Evolutionary conservation across 1,284 basidiomycete species (phyloP), one percentile per base, ranked within the genome.

Genomic region (Naganishia sp.): DNA sequence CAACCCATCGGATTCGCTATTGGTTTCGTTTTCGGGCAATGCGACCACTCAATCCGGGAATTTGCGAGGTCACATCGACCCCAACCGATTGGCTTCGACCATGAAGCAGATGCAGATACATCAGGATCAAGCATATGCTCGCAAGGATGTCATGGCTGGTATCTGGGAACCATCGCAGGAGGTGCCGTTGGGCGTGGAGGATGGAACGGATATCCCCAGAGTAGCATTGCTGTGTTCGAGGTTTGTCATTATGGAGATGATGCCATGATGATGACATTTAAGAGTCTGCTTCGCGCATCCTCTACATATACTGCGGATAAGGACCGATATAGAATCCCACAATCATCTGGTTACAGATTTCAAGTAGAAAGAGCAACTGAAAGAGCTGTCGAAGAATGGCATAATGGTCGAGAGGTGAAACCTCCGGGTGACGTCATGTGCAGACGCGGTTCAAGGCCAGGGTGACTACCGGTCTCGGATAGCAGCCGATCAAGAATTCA

Each of bases 211-310:
- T 4, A 50, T 61, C 3, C 57, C 57, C 3, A 33, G 50, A 15
- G 46, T 43, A 28, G 57, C 50, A 28, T 61, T 61, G 48, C 33
- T 61, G 11, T 61, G 57, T 18, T 61, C 57, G 0, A 39, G 57
- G 57, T 61, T 61, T 43, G 46, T 61, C 10, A 61, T 61, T 50
- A 61, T 43, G 36, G 57, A 61, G 48, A 25, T 48, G 49, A 50
- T 23, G 45, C 45, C 13, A 39, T 39, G 3, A 10, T 39, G 7
- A 13, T 13, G 36, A 13, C 13, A 13, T 39, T 39, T 13, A 7
- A 39, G 10, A 39, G 7, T 39, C 7, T 39, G 7, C 36, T 9
- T 10, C 13, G 36, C 36, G 28, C 28, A 28, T 28, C 28, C 28
- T 28, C 28, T 28, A 5, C 28, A 28, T 28, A 28, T 28, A 5